Percentiles rank a stretch among this genome's conserved stretches.
Evolutionary conservation across 441 rosid species (phyloP).

Genomic region (Manihot esculenta): DNA sequence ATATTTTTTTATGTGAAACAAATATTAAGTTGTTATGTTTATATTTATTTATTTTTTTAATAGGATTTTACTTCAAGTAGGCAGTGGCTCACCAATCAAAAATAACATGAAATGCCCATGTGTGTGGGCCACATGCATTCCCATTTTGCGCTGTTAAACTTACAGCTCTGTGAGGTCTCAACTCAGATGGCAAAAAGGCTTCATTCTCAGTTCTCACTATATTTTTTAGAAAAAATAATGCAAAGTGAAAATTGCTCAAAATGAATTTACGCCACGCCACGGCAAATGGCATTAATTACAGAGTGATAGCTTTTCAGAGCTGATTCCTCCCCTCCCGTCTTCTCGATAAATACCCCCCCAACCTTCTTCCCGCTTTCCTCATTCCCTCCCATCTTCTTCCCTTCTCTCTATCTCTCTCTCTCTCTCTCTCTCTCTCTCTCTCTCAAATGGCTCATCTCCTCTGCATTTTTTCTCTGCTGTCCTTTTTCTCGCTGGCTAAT

Average conservation of each 20-base stretch:
- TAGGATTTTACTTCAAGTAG: too few species aligned
- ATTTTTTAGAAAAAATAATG: too few species aligned
- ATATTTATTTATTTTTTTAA: too few species aligned
- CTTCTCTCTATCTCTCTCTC: too few species aligned
- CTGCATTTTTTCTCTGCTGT: constrained; percentile 27
- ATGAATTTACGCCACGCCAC: not conserved
- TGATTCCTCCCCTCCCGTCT: not conserved
- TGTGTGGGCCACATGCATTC: too few species aligned
- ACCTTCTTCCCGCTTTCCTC: constrained; percentile 34
- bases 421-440: not conserved
- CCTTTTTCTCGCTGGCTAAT: constrained; percentile 24
- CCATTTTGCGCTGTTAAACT: too few species aligned
- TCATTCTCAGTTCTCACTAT: too few species aligned
- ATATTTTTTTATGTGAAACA: too few species aligned
- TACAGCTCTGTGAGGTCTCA: too few species aligned
- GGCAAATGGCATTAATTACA: not conserved
- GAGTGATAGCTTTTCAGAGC: not conserved
- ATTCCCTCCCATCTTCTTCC: constrained; percentile 16
- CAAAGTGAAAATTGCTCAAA: not conserved
- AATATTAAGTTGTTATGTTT: too few species aligned
- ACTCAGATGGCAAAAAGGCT: too few species aligned
- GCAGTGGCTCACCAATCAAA: constrained; percentile 10
- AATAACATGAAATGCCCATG: constrained; percentile 17
- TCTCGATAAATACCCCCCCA: constrained; percentile 42
- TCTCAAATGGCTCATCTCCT: constrained; percentile 34